Evolutionary conservation across 306 rosid genomes (phyloP), one percentile per base, ranked within the genome.

Genomic region (Ammopiptanthus mongolicus): DNA sequence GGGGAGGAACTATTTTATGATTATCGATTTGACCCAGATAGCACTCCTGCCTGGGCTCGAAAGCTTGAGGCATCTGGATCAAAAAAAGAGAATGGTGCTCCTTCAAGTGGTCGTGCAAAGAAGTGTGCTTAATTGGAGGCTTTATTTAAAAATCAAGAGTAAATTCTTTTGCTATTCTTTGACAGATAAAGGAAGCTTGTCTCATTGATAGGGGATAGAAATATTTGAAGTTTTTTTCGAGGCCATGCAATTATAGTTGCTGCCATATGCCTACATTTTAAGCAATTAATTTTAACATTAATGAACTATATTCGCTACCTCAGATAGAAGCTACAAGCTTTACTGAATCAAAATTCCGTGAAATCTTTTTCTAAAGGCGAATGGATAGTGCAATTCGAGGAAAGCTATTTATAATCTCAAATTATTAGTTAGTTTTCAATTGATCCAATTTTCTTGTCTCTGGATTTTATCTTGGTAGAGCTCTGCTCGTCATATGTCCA

Each of bases 31-130:
- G 97, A 92, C 68, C 93, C 97, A 0, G 99, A 95, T 67, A 87
- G 96, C 66, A 97, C 99, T 74, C 99, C 99, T 13, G 98, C 92
- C 12, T 95, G 99, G 99, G 99, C 98, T 23, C 83, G 93, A 66
- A 89, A 90, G 86, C 98, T 92, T 0, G 98, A 90, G 84, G 89
- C 93, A 44, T 75, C 90, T 6, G 98, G 97, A 72, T 86, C 96
- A 0, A 90, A 87, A 78, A 96, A 92, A 65, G 98, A 90, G 34
- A 97, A 89, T 0, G 87, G 90, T 55, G 97, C 91, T 79, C 96
- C 96, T 31, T 96, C 99, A 29, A 92, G 82, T 67, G 96, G 99
- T 71, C 97, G 98, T 63, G 97, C 98, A 9, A 96, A 92, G 96
- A 96, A 96, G 89, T 85, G 86, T 62, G 97, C 97, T 62, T 96